phyloP scores from a whole-genome alignment of 2,329 filamentous ascomycete genomes.

The Colletotrichum lini region DNA sequence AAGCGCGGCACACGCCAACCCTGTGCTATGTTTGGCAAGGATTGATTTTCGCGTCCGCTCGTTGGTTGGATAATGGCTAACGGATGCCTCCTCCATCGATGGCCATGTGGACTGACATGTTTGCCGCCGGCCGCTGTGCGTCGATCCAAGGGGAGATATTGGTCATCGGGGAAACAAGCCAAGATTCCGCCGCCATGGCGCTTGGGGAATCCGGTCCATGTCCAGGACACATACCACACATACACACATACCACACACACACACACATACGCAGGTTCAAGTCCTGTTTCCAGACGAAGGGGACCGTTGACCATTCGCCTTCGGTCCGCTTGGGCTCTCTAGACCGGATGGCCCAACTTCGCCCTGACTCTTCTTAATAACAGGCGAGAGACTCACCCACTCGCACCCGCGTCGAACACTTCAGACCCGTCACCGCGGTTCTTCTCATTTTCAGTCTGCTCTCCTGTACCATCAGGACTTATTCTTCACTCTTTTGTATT shows the following conservation, averaged over 20 bases:
- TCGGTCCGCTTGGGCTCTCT: constrained; percentile 37
- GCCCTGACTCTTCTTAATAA: constrained; percentile 40
- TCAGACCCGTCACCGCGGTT: constrained; percentile 24
- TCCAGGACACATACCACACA: neutral
- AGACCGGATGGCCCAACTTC: constrained; percentile 35
- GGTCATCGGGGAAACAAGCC: constrained; percentile 4
- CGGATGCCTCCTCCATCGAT: neutral
- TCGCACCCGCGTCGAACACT: neutral
- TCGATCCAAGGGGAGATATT: constrained; percentile 5
- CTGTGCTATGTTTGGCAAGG: constrained; percentile 22
- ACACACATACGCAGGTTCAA: constrained; percentile 16
- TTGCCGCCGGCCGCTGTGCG: constrained; percentile 28
- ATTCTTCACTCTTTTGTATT: constrained; percentile 30
- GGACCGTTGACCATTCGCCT: constrained; percentile 39
- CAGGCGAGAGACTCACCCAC: constrained; percentile 29
- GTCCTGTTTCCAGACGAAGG: constrained; percentile 33
- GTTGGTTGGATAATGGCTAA: constrained; percentile 9
- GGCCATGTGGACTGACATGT: constrained; percentile 33
- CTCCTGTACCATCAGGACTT: constrained; percentile 32
- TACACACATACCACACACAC: too few species aligned
- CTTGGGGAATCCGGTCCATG: constrained; percentile 34
- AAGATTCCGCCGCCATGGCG: constrained; percentile 20
- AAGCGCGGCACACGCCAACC: constrained; percentile 12
- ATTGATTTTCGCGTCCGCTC: constrained; percentile 8
- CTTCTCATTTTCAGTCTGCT: constrained; percentile 17